Evolutionary conservation across 2,329 filamentous ascomycete genomes (phyloP), one percentile per base, ranked within the genome.

Genomic region (Ophidiomyces ophidiicola): DNA sequence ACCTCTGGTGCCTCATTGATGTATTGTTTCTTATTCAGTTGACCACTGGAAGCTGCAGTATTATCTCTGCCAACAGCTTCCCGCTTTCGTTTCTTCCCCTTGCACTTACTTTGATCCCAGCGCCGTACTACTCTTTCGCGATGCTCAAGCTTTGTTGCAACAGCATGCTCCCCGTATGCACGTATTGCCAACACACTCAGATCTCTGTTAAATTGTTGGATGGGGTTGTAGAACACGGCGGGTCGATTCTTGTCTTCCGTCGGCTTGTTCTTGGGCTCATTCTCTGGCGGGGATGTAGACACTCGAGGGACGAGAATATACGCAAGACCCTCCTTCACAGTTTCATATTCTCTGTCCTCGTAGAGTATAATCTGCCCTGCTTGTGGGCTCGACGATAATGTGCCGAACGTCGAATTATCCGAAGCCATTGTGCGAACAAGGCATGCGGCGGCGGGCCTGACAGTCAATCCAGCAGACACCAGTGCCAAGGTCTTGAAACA

Each of bases 131-230:
- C 61, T 47, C 56, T 57, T 33, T 58, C 59, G 11, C 58, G 60
- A 48, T 68, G 72, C 48, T 67, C 65, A 50, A 68, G 67, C 56
- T 68, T 72, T 46, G 70, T 63, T 12, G 76, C 55, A 3, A 72
- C 50, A 21, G 61, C 53, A 52, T 84, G 76, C 49, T 90, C 78
- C 1, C 83, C 84, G 57, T 88, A 94, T 0, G 82, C 82, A 54
- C 83, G 84, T 59, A 98, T 94, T 1, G 85, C 85, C 10, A 98
- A 71, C 18, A 94, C 84, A 44, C 85, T 94, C 48, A 98, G 63
- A 57, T 98, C 90, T 32, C 92, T 81, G 61, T 98, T 98, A 69
- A 96, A 98, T 57, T 98, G 90, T 58, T 98, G 90, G 39, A 98
- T 94, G 0, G 90, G 88, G 52, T 98, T 98, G 71, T 98, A 98